phyloP scores from a whole-genome alignment of 352 stramenopile species.

The Phytophthora boehmeriae region DNA sequence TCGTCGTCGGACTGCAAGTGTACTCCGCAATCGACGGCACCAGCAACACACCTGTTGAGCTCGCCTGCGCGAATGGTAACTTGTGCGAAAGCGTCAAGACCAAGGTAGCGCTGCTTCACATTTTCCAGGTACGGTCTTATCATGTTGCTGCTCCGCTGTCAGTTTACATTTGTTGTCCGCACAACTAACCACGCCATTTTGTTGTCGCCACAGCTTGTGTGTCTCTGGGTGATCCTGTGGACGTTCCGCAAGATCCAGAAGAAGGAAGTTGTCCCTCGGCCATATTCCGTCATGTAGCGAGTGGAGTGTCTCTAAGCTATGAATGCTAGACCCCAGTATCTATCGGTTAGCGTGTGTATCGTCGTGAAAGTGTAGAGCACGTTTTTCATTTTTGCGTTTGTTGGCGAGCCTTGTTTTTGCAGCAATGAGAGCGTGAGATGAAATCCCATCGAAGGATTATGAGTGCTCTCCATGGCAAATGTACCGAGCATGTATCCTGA shows the following conservation, averaged over 20 bases:
- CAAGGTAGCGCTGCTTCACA: conserved; percentile 26
- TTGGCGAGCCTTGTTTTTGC: too few relatives aligned
- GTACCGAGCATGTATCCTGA: too few relatives aligned
- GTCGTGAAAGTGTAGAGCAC: neutral
- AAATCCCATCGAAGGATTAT: too few relatives aligned
- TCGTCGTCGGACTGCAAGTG: conserved; percentile 29
- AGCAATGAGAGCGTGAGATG: too few relatives aligned
- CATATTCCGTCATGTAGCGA: neutral
- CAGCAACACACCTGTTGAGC: conserved; percentile 21
- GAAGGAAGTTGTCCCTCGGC: conserved; percentile 14
- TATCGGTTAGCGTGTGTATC: neutral
- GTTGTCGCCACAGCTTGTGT: conserved; percentile 6
- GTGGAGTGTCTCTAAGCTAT: too few relatives aligned
- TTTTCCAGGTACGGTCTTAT: conserved; percentile 22
- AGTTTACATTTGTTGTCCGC: neutral
- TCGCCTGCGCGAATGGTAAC: conserved; percentile 51
- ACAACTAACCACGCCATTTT: neutral
- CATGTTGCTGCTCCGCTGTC: neutral
- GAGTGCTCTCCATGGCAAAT: too few relatives aligned
- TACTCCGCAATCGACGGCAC: conserved; percentile 28
- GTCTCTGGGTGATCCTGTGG: conserved; percentile 26
- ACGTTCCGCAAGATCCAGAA: conserved; percentile 24
- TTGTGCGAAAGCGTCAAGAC: conserved; percentile 37
- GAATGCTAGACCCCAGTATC: too few relatives aligned
- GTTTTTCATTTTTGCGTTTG: neutral